A percentile compares a stretch with the other conserved stretches of the same genome.
phyloP scores from a whole-genome alignment of 129 eudicot genomes.

The Kitagawia praeruptora region DNA sequence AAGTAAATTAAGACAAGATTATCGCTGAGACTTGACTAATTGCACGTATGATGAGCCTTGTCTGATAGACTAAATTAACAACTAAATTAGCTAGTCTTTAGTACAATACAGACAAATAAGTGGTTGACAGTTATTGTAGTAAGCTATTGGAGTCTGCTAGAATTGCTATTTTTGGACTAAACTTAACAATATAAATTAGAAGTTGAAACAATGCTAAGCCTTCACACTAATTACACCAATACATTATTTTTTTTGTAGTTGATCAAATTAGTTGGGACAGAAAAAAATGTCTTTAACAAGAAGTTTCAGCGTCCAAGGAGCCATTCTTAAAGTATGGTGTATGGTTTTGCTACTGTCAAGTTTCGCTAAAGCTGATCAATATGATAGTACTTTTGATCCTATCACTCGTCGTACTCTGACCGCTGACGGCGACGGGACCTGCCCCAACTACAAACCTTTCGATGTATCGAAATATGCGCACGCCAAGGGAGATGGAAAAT shows the following conservation, averaged over 20 bases:
- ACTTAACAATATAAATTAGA: neutral
- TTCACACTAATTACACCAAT: neutral
- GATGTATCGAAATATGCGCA: conserved; percentile 29
- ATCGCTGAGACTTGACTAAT: neutral
- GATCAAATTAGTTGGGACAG: neutral
- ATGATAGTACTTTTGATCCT: neutral
- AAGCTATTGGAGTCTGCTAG: neutral
- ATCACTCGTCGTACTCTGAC: neutral
- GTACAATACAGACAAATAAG: neutral
- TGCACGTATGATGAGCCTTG: neutral
- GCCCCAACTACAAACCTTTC: conserved; percentile 11
- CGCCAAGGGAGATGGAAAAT: conserved; percentile 29
- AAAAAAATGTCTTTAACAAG: neutral
- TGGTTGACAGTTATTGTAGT: neutral
- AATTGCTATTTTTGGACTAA: neutral
- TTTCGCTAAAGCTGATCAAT: neutral
- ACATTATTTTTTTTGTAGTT: neutral
- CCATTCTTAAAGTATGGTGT: neutral
- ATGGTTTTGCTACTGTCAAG: neutral
- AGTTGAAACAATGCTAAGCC: neutral
- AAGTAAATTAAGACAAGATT: neutral
- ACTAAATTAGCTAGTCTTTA: neutral
- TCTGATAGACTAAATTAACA: neutral
- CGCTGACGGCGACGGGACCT: neutral
- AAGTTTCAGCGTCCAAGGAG: neutral